Evolutionary conservation across 257 asterid genomes (phyloP).

Genomic region (Capsicum baccatum): DNA sequence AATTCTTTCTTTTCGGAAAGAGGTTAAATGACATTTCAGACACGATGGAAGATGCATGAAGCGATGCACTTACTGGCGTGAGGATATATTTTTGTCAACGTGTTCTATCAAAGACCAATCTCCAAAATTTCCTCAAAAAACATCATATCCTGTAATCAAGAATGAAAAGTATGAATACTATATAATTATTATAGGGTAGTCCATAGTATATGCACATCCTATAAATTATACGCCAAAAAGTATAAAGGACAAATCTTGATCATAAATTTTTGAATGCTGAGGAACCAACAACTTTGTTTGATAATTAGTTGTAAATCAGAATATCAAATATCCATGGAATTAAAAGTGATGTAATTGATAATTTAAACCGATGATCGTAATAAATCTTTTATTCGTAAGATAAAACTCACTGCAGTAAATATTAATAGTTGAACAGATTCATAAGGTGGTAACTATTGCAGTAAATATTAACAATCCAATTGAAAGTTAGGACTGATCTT

Average conservation of each 20-base stretch:
- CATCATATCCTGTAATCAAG: constrained; percentile 82
- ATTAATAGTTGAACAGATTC: too few species aligned
- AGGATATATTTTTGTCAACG: constrained; percentile 71
- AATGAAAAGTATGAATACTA: constrained; percentile 26
- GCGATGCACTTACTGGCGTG: constrained; percentile 68
- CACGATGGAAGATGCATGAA: neutral
- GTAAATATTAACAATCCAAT: too few species aligned
- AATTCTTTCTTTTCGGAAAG: too few species aligned
- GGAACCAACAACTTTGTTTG: constrained; percentile 94
- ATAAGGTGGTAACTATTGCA: too few species aligned
- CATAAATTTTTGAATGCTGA: constrained; percentile 97
- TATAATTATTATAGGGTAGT: neutral
- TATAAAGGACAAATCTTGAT: constrained; percentile 72
- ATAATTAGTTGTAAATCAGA: constrained; percentile 74
- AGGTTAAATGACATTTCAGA: constrained; percentile 2
- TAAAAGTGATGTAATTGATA: neutral
- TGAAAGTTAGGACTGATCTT: neutral
- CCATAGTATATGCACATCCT: neutral
- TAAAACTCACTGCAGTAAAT: too few species aligned
- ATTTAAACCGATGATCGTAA: neutral
- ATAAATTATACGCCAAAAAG: neutral
- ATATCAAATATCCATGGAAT: constrained; percentile 26
- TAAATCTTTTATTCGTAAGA: neutral
- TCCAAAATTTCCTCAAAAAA: constrained; percentile 91
- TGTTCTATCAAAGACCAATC: constrained; percentile 96